These are phyloP conservation scores for Juglanconis oblonga DNA, from an alignment of 2,329 filamentous ascomycete species.

Conservation along the genomic window DNA sequence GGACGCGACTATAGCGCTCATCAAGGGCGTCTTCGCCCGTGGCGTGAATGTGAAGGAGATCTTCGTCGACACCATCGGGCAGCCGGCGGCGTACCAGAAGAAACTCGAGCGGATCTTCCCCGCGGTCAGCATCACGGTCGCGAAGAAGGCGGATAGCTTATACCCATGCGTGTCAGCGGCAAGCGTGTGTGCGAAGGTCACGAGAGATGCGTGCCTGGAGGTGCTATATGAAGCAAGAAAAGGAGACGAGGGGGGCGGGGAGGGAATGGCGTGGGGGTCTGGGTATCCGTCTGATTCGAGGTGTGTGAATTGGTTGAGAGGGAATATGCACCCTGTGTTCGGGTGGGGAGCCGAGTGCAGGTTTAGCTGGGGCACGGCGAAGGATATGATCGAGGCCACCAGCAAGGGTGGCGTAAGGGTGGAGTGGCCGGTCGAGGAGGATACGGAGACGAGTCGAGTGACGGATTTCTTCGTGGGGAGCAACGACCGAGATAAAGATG, in stretches of 20 bases:
- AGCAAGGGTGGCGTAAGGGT: constrained; percentile 61
- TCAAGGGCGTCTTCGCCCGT: constrained; percentile 69
- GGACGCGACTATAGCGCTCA: constrained; percentile 83
- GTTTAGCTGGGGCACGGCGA: constrained; percentile 94
- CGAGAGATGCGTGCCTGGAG: constrained; percentile 84
- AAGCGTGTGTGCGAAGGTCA: constrained; percentile 94
- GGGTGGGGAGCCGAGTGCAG: constrained; percentile 92
- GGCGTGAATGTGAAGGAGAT: constrained; percentile 85
- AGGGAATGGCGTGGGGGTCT: constrained; percentile 70
- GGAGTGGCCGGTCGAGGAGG: constrained; percentile 79
- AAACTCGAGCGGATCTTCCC: constrained; percentile 84
- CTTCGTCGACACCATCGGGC: constrained; percentile 93
- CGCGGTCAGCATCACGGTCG: constrained; percentile 68
- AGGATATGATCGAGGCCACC: constrained; percentile 85
- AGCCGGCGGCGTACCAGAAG: constrained; percentile 77
- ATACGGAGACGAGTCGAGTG: constrained; percentile 64
- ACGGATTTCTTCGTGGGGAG: constrained; percentile 68
- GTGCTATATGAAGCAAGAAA: constrained; percentile 56
- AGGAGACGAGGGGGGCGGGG: constrained; percentile 28
- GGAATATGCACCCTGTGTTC: constrained; percentile 88
- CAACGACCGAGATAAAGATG: constrained; percentile 41
- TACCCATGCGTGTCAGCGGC: constrained; percentile 93
- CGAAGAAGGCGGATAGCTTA: constrained; percentile 88
- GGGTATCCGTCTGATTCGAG: constrained; percentile 88
- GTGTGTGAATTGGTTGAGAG: constrained; percentile 77